These are phyloP conservation scores for baker's yeast (Saccharomyces cerevisiae) DNA, from an alignment of 805 yeast species.

Conservation along the genomic window DNA sequence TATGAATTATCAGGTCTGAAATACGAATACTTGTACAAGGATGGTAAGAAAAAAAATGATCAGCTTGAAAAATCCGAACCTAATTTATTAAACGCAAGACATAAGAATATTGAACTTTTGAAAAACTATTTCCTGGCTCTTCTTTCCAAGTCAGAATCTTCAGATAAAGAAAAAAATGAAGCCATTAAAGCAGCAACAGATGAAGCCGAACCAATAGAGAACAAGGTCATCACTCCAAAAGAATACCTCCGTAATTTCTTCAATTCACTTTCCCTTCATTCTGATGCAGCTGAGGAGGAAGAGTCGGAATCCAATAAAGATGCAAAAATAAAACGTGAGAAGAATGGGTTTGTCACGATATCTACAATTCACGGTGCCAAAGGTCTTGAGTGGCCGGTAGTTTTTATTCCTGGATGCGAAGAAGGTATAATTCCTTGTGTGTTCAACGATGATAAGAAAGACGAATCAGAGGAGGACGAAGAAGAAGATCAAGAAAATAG, in stretches of 20 bases:
- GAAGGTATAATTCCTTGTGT: conserved; percentile 60
- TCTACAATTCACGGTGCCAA: conserved; percentile 90
- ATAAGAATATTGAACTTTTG: conserved; percentile 20
- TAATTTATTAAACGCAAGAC: conserved; percentile 19
- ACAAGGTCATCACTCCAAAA: neutral
- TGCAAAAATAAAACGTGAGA: conserved; percentile 14
- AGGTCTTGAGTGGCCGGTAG: conserved; percentile 94
- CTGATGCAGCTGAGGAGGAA: conserved; percentile 9
- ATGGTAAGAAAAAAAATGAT: conserved; percentile 19
- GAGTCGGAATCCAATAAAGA: conserved; percentile 11
- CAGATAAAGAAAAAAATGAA: neutral
- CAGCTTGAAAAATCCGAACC: conserved; percentile 17
- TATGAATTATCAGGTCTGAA: conserved; percentile 27
- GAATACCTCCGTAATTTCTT: conserved; percentile 29
- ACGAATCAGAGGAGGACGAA: conserved; percentile 7
- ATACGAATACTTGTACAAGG: conserved; percentile 18
- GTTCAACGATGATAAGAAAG: conserved; percentile 29
- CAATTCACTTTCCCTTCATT: conserved; percentile 31
- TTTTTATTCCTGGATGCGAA: conserved; percentile 65
- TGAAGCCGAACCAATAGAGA: conserved; percentile 1
- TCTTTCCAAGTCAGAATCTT: neutral
- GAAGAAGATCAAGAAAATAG: conserved; percentile 13
- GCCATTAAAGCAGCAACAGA: neutral
- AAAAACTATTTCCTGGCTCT: conserved; percentile 19
- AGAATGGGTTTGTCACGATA: conserved; percentile 37